Conservation (phyloP, 441 rosid genomes). For the Populus hybrid region DNA sequence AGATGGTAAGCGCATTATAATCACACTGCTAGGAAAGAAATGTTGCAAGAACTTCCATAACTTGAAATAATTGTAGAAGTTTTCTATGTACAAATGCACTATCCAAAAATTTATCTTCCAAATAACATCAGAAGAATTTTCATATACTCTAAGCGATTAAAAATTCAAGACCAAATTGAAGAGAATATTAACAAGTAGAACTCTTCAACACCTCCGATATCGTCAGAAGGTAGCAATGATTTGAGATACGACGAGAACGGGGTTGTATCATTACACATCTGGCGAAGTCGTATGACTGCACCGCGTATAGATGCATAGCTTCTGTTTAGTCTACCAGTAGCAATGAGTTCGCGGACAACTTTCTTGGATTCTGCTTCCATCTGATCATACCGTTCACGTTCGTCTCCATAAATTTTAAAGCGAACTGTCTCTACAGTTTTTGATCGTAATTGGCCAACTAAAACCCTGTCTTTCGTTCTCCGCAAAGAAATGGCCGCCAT, state of each 20-base stretch:
- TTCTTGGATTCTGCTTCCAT: conserved; percentile 76
- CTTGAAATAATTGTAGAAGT: background rate
- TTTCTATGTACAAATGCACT: no score
- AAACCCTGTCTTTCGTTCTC: conserved; percentile 71
- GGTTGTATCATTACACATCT: conserved; percentile 49
- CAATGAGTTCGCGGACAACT: conserved; percentile 49
- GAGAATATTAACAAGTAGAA: no score
- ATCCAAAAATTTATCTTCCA: background rate
- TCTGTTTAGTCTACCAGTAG: conserved; percentile 41
- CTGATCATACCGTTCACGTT: conserved; percentile 72
- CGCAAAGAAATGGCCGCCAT: conserved; percentile 75
- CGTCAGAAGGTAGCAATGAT: conserved; percentile 46
- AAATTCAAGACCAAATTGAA: background rate
- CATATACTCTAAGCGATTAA: background rate
- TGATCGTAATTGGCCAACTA: conserved; percentile 56
- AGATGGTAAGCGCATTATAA: background rate
- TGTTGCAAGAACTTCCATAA: background rate
- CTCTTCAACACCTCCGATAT: conserved; percentile 57
- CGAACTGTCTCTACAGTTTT: conserved; percentile 65
- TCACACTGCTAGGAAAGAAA: background rate
- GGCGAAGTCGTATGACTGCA: background rate
- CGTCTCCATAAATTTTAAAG: conserved; percentile 67
- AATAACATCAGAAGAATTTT: background rate
- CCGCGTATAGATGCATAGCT: conserved; percentile 71
- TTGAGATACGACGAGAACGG: conserved; percentile 67